Conservation (phyloP, 2,329 filamentous ascomycete species). For the Elsinoe batatas region DNA sequence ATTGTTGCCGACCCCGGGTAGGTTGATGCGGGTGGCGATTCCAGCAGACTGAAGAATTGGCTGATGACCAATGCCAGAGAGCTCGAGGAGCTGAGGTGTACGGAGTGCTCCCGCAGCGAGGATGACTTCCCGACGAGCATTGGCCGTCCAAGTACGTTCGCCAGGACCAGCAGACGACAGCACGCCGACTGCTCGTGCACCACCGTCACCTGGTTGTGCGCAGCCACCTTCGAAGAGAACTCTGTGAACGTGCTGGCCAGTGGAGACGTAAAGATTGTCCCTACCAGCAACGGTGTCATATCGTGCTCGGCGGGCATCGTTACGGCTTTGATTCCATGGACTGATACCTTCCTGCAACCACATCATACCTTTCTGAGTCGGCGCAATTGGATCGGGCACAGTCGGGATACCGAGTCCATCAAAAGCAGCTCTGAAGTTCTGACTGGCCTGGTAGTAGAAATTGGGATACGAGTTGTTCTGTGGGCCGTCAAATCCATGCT, state of each 20-base stretch:
- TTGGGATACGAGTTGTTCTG: slow-evolving; percentile 32
- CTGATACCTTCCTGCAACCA: slow-evolving; percentile 30
- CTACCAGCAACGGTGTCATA: slow-evolving; percentile 28
- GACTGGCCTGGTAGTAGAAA: slow-evolving; percentile 15
- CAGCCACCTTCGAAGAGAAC: slow-evolving; percentile 24
- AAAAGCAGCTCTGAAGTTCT: slow-evolving; percentile 28
- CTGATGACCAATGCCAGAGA: slow-evolving; percentile 31
- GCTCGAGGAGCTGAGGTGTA: slow-evolving; percentile 31
- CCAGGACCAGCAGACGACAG: slow-evolving; percentile 8
- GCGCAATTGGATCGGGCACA: slow-evolving; percentile 31
- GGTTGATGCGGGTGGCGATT: slow-evolving; percentile 26
- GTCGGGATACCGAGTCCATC: slow-evolving; percentile 31
- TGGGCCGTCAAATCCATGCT: slow-evolving; percentile 39
- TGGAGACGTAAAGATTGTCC: slow-evolving; percentile 30
- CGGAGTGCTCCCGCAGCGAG: slow-evolving; percentile 27
- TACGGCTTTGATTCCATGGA: slow-evolving; percentile 30
- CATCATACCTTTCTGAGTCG: slow-evolving; percentile 29
- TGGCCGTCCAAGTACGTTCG: slow-evolving; percentile 10
- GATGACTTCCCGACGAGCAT: slow-evolving; percentile 23
- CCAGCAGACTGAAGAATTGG: slow-evolving; percentile 33
- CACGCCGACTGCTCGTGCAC: slow-evolving; percentile 15
- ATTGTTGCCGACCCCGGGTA: slow-evolving; percentile 16
- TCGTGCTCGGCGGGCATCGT: slow-evolving; percentile 32
- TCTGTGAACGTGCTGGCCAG: slow-evolving; percentile 28
- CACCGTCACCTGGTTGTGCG: slow-evolving; percentile 1